Evolutionary conservation across 208 protist species (phyloP), one percentile per base, ranked within the genome.

Genomic region (Herpetomonas tarakana): DNA sequence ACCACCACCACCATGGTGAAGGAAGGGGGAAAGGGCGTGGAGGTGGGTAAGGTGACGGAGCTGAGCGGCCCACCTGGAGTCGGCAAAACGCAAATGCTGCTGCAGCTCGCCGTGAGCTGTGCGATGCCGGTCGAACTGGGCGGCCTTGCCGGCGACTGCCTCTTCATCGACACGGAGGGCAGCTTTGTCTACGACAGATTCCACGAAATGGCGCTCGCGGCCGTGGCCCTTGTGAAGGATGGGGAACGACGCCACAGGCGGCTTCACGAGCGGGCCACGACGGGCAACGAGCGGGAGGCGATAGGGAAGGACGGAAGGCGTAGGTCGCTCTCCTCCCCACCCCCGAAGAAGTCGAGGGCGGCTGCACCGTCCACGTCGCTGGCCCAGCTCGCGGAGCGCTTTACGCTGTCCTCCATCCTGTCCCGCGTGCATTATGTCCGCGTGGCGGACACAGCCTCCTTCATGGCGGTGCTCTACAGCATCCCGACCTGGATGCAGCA

Each of bases 91-190:
- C 94, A 98, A 65, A 25, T 97, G 30, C 60, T 84, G 16, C 72
- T 96, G 73, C 94, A 98, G 52, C 70, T 98, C 4, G 81, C 88
- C 30, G 82, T 97, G 30, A 87, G 66, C 59, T 84, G 71, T 22
- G 59, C 65, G n/a, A 63, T 97, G 27, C 91, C 92, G 11, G 25
- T 26, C 0, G 58, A 62, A 25, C 72, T 98, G 4, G 87, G 85
- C 39, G 94, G 94, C 3, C 45, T 88, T 16, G 76, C 67, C 25
- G 90, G 88, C 14, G 52, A 55, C 0, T 83, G 80, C 30, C 19
- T 96, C 1, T 98, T 92, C 70, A 76, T 98, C 24, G 94, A 98
- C 55, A 98, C 94, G 2, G 94, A 98, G 71, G 94, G 94, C 24
- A 92, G 83, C 62, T 96, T 98, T 53, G 65, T 83, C 4, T 63